Base-by-base conservation (phyloP, 1,284 basidiomycete genomes). In the Microbotryum intermedium region DNA sequence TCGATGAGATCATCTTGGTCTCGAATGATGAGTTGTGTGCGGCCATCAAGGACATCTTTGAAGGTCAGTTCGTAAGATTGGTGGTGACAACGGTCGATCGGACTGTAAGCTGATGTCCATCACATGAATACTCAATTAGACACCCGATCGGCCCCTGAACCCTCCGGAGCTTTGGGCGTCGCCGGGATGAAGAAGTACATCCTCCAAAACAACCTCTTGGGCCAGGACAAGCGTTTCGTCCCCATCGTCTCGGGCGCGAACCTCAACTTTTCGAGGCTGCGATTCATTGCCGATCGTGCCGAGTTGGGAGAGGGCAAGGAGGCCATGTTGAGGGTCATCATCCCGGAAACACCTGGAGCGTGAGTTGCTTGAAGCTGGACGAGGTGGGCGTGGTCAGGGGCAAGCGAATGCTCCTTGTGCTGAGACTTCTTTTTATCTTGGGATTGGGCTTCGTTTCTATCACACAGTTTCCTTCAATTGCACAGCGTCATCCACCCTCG, bases 11-110 rank as follows among this genome's bases (percentile, higher is more conserved):
- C 39, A 84, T 93, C 47, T 82, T 87, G 67, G 90, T 88, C 23
- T 84, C 87, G 73, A 98, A 95, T 67, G 95, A 99, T 72, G 95
- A 95, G 74, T 85, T 99, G 58, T 99, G 95, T 73, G 95, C 95
- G 5, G 92, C 93, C 20, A 97, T 98, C 78, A 97, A 97, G 77
- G 95, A 98, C 72, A 86, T 97, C 28, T 99, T 97, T 72, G 93
- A 98, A 80, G 93, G 92, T 90, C 64, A 67, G 77, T n/a, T 43
- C 47, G 28, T 50, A 8, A 23, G 28, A 10, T 26, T n/a, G n/a
- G n/a, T n/a, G n/a, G n/a, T n/a, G n/a, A n/a, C n/a, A n/a, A n/a
- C n/a, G n/a, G n/a, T n/a, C n/a, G n/a, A n/a, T n/a, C n/a, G n/a
- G n/a, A n/a, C n/a, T n/a, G n/a, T n/a, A n/a, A n/a, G 20, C 23